Evolutionary conservation across 352 stramenopile species (phyloP).

Genomic region (Phytopythium mirpurense): DNA sequence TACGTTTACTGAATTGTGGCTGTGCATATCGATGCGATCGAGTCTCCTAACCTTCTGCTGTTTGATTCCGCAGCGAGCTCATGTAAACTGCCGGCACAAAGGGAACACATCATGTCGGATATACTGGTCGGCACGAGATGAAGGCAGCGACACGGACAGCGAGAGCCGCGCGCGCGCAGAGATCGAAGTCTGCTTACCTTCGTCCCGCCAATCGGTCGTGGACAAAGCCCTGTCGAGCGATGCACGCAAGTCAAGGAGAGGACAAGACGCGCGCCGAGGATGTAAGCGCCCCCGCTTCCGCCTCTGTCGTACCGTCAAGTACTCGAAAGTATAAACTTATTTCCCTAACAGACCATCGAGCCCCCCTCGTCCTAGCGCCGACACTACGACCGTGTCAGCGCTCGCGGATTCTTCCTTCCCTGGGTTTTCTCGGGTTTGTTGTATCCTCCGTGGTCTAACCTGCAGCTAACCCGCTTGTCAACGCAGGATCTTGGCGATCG

Average conservation of each 20-base stretch:
- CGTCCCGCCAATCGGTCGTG: not conserved
- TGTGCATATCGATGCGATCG: not conserved
- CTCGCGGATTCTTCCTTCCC: too few relatives aligned
- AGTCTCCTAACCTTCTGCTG: conserved; percentile 17
- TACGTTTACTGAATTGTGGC: conserved; percentile 51
- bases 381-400: not conserved
- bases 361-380: not conserved
- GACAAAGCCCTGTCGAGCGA: not conserved
- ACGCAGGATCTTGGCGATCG: conserved; percentile 76
- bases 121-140: not conserved
- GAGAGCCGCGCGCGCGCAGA: conserved; percentile 4
- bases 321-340: conserved; percentile 10
- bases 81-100: conserved; percentile 40
- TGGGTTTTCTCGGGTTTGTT: not conserved
- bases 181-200: conserved; percentile 6
- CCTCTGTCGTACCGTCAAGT: conserved; percentile 3
- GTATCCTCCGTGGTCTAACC: not conserved
- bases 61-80: conserved; percentile 46
- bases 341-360: not conserved
- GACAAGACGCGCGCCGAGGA: not conserved
- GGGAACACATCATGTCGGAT: conserved; percentile 2
- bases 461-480: conserved; percentile 14
- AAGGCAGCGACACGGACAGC: not conserved
- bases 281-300: too few relatives aligned
- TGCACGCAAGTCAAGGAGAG: conserved; percentile 5